Conservation (phyloP, 2,329 filamentous ascomycete species). For the Orbilia oligospora region DNA sequence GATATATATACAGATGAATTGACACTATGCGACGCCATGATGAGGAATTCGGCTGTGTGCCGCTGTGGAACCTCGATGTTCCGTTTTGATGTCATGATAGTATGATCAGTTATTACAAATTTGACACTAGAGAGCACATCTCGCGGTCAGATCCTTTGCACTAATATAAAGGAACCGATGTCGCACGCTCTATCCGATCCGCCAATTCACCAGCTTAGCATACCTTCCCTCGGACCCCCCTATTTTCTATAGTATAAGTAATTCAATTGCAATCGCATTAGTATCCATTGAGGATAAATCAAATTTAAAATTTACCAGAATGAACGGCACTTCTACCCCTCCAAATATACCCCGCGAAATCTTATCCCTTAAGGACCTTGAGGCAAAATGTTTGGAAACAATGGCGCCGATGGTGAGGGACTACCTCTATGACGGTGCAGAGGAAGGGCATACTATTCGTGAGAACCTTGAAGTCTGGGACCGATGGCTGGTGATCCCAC, state of each 20-base stretch:
- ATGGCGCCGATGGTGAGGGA: conserved; percentile 68
- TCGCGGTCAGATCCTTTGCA: background rate
- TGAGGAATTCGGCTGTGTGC: conserved; percentile 1
- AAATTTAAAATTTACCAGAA: background rate
- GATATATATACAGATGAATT: background rate
- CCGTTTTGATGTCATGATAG: conserved; percentile 18
- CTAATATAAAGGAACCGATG: conserved; percentile 5
- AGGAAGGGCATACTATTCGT: conserved; percentile 71
- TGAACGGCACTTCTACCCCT: conserved; percentile 17
- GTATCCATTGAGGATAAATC: background rate
- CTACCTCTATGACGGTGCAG: conserved; percentile 74
- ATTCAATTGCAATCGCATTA: too few relatives aligned
- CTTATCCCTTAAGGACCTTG: conserved; percentile 68
- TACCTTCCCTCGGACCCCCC: background rate
- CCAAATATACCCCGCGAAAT: conserved; percentile 65
- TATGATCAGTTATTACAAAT: conserved; percentile 11
- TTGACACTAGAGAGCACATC: background rate
- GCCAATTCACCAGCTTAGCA: background rate
- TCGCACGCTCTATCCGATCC: conserved; percentile 2
- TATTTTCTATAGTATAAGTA: too few relatives aligned
- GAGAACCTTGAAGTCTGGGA: conserved; percentile 73
- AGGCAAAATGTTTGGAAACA: conserved; percentile 67
- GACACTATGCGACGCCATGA: background rate
- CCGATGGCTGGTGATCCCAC: conserved; percentile 70
- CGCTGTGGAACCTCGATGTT: conserved; percentile 1